Evolutionary conservation across 345 rosid genomes (phyloP).

Genomic region (Eutrema heterophyllum): DNA sequence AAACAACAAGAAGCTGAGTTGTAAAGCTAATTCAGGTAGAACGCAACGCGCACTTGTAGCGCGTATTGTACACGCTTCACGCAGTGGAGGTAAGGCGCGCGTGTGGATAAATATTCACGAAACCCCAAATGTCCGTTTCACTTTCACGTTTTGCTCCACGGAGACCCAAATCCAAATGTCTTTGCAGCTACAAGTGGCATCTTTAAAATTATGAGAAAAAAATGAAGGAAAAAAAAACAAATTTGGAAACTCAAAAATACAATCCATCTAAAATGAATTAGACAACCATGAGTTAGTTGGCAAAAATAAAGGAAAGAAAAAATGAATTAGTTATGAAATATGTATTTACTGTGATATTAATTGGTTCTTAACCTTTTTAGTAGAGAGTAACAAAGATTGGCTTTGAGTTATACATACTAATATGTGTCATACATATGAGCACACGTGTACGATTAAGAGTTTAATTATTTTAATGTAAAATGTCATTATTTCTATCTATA

Average conservation of each 20-base stretch:
- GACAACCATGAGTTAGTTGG: background rate
- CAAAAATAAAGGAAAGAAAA: background rate
- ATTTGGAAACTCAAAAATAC: background rate
- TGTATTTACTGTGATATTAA: background rate
- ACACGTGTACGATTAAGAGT: background rate
- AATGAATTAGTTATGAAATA: background rate
- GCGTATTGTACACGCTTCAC: background rate
- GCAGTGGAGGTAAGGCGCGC: background rate
- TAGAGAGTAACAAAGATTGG: background rate
- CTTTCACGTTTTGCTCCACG: conserved; percentile 21
- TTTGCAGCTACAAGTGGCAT: background rate
- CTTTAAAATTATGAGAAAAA: background rate
- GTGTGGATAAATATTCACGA: conserved; percentile 8
- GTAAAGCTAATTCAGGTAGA: background rate
- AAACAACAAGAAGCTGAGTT: conserved; percentile 12
- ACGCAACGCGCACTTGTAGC: background rate
- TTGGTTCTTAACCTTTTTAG: background rate
- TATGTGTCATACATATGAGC: background rate
- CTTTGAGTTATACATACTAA: background rate
- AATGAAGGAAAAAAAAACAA: background rate
- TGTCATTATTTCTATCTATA: background rate
- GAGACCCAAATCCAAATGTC: conserved; percentile 15
- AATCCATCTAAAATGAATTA: no score
- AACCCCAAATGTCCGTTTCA: conserved; percentile 19
- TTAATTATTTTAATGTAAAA: background rate